Conservation (phyloP, 1,284 basidiomycete genomes). For the Austroboletus sp. region DNA sequence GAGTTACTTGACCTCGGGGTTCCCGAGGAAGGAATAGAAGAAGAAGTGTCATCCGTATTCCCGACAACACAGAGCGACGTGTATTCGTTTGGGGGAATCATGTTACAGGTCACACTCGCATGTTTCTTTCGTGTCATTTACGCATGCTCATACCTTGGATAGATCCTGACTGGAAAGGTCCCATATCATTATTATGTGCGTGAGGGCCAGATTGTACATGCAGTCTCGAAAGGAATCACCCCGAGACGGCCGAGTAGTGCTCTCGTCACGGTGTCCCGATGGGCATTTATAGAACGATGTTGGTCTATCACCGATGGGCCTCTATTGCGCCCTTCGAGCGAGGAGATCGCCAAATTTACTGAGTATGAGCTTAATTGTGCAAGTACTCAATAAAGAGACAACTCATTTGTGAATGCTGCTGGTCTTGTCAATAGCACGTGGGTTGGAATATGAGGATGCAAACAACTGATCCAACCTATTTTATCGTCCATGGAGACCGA, state of each 20-base stretch:
- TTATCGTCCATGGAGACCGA: no score
- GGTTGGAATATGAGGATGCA: no score
- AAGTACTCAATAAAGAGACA: background rate
- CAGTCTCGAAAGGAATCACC: conserved; percentile 6
- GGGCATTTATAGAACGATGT: conserved; percentile 3
- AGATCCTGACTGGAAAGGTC: conserved; percentile 14
- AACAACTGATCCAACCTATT: no score
- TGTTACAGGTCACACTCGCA: conserved; percentile 10
- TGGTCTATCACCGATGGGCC: conserved; percentile 7
- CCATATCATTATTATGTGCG: conserved; percentile 12
- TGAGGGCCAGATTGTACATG: conserved; percentile 8
- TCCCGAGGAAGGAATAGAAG: conserved; percentile 6
- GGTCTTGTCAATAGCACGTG: no score
- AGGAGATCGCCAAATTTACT: conserved; percentile 10
- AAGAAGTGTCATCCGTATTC: background rate
- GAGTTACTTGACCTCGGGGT: conserved; percentile 11
- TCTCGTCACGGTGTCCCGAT: conserved; percentile 2
- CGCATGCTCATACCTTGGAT: background rate
- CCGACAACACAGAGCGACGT: conserved; percentile 10
- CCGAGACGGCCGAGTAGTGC: conserved; percentile 7
- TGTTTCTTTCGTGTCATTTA: background rate
- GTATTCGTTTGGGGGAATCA: conserved; percentile 18
- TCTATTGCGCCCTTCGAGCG: conserved; percentile 5
- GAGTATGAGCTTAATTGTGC: background rate
- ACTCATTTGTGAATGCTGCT: no score